Evolutionary conservation across 2,329 filamentous ascomycete genomes (phyloP).

Genomic region (Phaeosphaeria sp.): DNA sequence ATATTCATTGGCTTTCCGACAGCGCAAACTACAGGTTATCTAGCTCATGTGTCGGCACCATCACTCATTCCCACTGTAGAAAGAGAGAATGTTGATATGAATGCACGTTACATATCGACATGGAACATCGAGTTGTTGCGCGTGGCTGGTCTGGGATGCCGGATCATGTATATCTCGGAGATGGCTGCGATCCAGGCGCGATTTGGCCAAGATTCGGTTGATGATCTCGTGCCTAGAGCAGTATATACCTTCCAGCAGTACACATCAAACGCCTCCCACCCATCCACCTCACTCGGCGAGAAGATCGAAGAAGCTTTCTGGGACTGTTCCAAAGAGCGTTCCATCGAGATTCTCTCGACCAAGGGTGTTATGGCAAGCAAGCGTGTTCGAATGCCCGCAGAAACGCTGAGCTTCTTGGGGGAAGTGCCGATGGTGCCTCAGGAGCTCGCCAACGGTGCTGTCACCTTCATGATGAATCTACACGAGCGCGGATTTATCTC

Average conservation of each 20-base stretch:
- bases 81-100: slow-evolving; percentile 94
- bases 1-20: slow-evolving; percentile 99
- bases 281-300: slow-evolving; percentile 80
- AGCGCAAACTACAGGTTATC: slow-evolving; percentile 92
- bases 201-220: slow-evolving; percentile 63
- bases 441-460: slow-evolving; percentile 69
- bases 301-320: slow-evolving; percentile 96
- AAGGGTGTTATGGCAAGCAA: slow-evolving; percentile 85
- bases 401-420: slow-evolving; percentile 78
- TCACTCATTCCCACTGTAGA: slow-evolving; percentile 98
- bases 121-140: slow-evolving; percentile 97
- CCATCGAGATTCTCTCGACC: slow-evolving; percentile 87
- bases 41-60: slow-evolving; percentile 92
- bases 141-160: slow-evolving; percentile 86
- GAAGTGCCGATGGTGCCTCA: slow-evolving; percentile 87
- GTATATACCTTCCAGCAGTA: slow-evolving; percentile 87
- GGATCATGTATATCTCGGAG: slow-evolving; percentile 86
- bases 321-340: slow-evolving; percentile 79
- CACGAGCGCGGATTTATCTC: slow-evolving; percentile 86
- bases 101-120: slow-evolving; percentile 89
- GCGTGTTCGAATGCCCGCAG: slow-evolving; percentile 77
- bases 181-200: slow-evolving; percentile 68
- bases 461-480: slow-evolving; percentile 79
- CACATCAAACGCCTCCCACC: slow-evolving; percentile 87
- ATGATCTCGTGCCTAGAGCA: slow-evolving; percentile 75